A percentile compares a stretch with the other conserved stretches of the same genome.
phyloP scores from a whole-genome alignment of 2,329 filamentous ascomycete species.

The Colletotrichum australisinense region DNA sequence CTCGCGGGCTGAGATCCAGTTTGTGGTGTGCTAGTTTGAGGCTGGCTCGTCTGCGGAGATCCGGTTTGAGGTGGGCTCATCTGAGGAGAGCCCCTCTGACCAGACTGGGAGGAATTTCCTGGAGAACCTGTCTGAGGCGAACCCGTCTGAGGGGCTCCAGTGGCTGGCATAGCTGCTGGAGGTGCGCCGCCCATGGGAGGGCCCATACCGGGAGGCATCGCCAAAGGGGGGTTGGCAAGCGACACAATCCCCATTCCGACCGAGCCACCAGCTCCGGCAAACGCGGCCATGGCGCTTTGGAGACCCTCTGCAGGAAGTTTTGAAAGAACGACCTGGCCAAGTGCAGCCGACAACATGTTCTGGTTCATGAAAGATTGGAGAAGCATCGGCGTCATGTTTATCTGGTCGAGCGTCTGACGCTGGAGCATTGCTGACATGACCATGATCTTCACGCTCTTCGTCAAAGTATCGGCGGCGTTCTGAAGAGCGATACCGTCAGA shows the following conservation, averaged over 20 bases:
- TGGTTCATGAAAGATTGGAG: slow-evolving; percentile 25
- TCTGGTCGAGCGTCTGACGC: slow-evolving; percentile 24
- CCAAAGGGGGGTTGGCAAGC: slow-evolving; percentile 37
- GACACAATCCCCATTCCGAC: slow-evolving; percentile 10
- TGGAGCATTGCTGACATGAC: slow-evolving; percentile 33
- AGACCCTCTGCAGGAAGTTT: slow-evolving; percentile 29
- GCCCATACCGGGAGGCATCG: slow-evolving; percentile 37
- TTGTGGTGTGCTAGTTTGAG: neutral
- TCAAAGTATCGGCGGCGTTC: slow-evolving; percentile 15
- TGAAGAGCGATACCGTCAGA: slow-evolving; percentile 37
- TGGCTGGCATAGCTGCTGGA: neutral
- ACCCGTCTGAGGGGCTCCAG: no score
- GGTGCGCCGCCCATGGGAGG: neutral
- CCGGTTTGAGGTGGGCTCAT: neutral
- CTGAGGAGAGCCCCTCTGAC: neutral
- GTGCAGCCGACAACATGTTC: slow-evolving; percentile 16
- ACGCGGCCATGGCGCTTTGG: slow-evolving; percentile 4
- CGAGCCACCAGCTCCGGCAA: slow-evolving; percentile 12
- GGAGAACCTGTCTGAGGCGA: neutral
- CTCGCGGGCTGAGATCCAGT: neutral
- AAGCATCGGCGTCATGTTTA: slow-evolving; percentile 12
- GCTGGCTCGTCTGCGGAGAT: neutral
- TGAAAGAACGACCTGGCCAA: slow-evolving; percentile 13
- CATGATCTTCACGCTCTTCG: slow-evolving; percentile 35
- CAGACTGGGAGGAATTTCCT: neutral